phyloP scores from a whole-genome alignment of 2,329 filamentous ascomycete genomes.

The Verticillium tricorpus region DNA sequence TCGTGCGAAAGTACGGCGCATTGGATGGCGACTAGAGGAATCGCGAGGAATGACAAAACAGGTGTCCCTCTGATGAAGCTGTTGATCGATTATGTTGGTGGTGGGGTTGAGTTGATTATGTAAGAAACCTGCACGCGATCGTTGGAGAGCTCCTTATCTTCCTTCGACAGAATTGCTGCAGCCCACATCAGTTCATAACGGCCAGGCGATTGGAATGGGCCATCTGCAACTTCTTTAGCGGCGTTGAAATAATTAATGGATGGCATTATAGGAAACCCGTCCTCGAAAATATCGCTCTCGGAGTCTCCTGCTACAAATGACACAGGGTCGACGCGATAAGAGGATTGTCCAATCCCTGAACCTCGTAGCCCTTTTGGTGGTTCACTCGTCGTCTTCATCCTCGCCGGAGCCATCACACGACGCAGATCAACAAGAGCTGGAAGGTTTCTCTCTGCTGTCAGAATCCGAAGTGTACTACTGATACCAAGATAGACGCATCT shows the following conservation, averaged over 20 bases:
- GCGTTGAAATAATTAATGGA: no score
- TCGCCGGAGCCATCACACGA: neutral
- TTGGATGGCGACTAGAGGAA: neutral
- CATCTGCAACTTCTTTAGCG: no score
- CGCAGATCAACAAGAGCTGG: no score
- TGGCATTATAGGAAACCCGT: neutral
- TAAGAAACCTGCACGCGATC: no score
- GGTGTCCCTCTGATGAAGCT: no score
- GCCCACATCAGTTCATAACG: no score
- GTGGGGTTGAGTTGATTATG: no score
- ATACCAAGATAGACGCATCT: constrained; percentile 25
- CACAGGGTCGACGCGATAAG: constrained; percentile 42
- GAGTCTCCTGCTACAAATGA: constrained; percentile 39
- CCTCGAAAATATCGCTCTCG: constrained; percentile 22
- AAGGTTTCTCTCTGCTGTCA: constrained; percentile 8
- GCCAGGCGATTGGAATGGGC: no score
- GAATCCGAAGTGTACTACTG: neutral
- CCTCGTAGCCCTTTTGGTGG: constrained; percentile 33
- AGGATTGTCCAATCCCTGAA: constrained; percentile 58
- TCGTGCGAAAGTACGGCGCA: neutral
- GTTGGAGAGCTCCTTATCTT: no score
- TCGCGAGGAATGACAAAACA: no score
- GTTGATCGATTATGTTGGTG: no score
- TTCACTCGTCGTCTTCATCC: neutral
- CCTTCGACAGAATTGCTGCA: no score